Evolutionary conservation across 805 yeast genomes (phyloP), one percentile per base, ranked within the genome.

Genomic region (Scheffersomyces coipomensis): DNA sequence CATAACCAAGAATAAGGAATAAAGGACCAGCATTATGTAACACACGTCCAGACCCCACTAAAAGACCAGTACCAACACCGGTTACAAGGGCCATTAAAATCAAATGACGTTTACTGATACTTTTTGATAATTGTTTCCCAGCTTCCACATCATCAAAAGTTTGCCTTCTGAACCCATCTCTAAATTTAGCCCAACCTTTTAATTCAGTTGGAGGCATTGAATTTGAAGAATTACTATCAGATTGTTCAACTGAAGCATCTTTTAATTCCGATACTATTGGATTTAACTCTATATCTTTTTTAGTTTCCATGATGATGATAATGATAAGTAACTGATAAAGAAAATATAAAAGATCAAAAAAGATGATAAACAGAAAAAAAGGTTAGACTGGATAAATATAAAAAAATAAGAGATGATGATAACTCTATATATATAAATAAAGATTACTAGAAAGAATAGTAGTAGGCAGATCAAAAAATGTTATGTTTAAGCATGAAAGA

Each of bases 1-100:
- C 62, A 38, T 56, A 62, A 19, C 66, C 68, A 16, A 63, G 45
- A 19, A 58, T 39, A 17, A 68, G 44, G 40, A 62, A 58, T 39
- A 60, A 43, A 8, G 73, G 68, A 35, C 72, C 72, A 33, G 73
- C 69, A 13, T 53, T 58, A 35, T 52, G 53, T 43, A 68, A 56
- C 6, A 56, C 59, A 27, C 49, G 47, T 41, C 73, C 74, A 19
- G 67, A 53, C 24, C 73, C 74, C 18, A 68, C 74, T 45, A 67
- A 54, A 27, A 68, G 56, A 37, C 74, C 74, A 25, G 74, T 68
- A 37, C 74, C 74, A 34, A 68, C 52, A 44, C 73, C 73, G 24
- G 64, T 58, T 31, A 58, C 58, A 38, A 64, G 54, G 10, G 68
- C 64, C 55, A 64, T 61, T 32, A 58, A 49, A 10, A 54, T 54